Percentiles rank a stretch among this genome's conserved stretches.
phyloP scores from a whole-genome alignment of 2,329 filamentous ascomycete genomes.

The Aureobasidium sp. region DNA sequence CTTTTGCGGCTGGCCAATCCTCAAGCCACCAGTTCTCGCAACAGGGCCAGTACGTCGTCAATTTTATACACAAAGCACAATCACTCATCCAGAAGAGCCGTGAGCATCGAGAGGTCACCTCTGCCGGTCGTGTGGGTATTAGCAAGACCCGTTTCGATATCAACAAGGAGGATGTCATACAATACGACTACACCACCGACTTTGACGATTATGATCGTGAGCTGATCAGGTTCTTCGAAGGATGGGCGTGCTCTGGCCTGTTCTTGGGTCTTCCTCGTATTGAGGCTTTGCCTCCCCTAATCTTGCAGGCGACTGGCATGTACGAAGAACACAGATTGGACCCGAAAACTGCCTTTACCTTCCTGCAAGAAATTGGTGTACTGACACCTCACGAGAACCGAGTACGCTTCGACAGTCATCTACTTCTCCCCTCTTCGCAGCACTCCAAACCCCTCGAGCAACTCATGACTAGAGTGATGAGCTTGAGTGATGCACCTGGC shows the following conservation, averaged over 20 bases:
- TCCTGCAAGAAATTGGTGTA: constrained; percentile 67
- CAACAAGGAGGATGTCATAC: constrained; percentile 16
- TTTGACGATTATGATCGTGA: constrained; percentile 46
- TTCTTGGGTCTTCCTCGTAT: constrained; percentile 46
- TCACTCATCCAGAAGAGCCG: constrained; percentile 32
- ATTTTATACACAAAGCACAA: constrained; percentile 34
- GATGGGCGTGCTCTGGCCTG: constrained; percentile 52
- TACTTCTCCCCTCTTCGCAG: constrained; percentile 43
- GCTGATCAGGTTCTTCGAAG: constrained; percentile 60
- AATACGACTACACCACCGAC: constrained; percentile 18
- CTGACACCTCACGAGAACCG: constrained; percentile 63
- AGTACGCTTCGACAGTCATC: constrained; percentile 48
- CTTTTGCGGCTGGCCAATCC: constrained; percentile 11
- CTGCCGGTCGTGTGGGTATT: constrained; percentile 28
- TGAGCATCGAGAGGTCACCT: constrained; percentile 26
- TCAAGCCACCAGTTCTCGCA: not conserved
- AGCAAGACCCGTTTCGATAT: constrained; percentile 25
- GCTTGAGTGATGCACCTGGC: constrained; percentile 24
- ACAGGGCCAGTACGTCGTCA: constrained; percentile 22
- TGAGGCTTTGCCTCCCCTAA: constrained; percentile 52
- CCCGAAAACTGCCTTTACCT: constrained; percentile 47
- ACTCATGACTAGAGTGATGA: constrained; percentile 26
- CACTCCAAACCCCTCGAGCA: constrained; percentile 35
- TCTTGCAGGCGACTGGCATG: constrained; percentile 53
- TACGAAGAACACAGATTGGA: constrained; percentile 49